These are phyloP conservation scores for Alternaria triticimaculans DNA, from an alignment of 2,329 filamentous ascomycete genomes.

Conservation along the genomic window DNA sequence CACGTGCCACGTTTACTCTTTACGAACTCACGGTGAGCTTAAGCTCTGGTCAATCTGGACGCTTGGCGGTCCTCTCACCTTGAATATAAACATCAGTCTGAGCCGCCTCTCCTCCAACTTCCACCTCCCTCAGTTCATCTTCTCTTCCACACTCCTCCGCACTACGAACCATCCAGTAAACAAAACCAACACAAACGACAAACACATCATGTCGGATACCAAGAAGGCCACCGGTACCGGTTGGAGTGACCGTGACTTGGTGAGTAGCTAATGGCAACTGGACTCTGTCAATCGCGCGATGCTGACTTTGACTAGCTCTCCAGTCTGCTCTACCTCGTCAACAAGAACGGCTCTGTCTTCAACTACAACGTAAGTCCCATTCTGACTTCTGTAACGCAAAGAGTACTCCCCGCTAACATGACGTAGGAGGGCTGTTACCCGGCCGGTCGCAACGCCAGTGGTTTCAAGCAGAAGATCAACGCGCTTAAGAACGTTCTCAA, in stretches of 20 bases:
- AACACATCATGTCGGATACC: not conserved
- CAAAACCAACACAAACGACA: not conserved
- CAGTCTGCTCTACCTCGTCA: constrained; percentile 14
- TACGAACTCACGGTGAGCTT: not conserved
- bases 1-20: not conserved
- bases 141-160: not conserved
- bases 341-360: constrained; percentile 9
- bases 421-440: constrained; percentile 27
- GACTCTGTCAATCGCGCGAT: not conserved
- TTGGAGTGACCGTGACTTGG: not conserved
- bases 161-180: not conserved
- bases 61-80: not conserved
- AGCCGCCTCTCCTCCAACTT: not conserved
- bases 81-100: not conserved
- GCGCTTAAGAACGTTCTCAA: constrained; percentile 18
- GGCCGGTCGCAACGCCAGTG: constrained; percentile 24
- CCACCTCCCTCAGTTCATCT: constrained; percentile 27
- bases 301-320: constrained; percentile 22
- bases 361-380: constrained; percentile 20
- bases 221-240: not conserved
- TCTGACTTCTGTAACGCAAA: not conserved
- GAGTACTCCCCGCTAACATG: not conserved
- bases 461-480: constrained; percentile 29
- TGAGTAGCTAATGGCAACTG: not conserved
- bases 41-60: not conserved